Conservation (phyloP, 805 yeast species). For the Millerago galiae region DNA sequence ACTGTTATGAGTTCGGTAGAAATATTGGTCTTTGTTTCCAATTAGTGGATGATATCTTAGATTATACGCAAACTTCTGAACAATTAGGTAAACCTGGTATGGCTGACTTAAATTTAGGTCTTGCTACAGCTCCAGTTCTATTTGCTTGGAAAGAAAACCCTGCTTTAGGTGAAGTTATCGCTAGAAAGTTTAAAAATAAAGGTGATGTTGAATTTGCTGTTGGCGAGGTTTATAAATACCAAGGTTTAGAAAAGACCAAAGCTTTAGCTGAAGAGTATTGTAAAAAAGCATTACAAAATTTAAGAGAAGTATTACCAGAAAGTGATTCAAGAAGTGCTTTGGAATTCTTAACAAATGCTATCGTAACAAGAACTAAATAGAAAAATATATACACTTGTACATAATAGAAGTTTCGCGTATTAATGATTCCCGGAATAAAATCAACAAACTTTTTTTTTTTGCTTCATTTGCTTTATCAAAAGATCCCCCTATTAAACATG, state of each 20-base stretch:
- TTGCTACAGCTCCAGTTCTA: slow-evolving; percentile 94
- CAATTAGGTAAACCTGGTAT: slow-evolving; percentile 93
- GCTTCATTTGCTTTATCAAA: too few relatives aligned
- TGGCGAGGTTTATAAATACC: slow-evolving; percentile 57
- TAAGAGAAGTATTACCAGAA: slow-evolving; percentile 67
- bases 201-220: slow-evolving; percentile 88
- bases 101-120: slow-evolving; percentile 87
- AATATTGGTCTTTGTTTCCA: slow-evolving; percentile 94
- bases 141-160: slow-evolving; percentile 92
- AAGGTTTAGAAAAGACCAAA: slow-evolving; percentile 74
- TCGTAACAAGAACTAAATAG: slow-evolving; percentile 73
- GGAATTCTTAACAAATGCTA: slow-evolving; percentile 74
- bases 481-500: too few relatives aligned
- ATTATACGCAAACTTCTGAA: slow-evolving; percentile 81
- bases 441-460: too few relatives aligned
- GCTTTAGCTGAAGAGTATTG: slow-evolving; percentile 75
- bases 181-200: slow-evolving; percentile 69
- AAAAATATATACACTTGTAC: background rate
- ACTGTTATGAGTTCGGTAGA: slow-evolving; percentile 86
- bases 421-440: background rate
- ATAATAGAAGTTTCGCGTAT: background rate
- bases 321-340: slow-evolving; percentile 86
- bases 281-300: slow-evolving; percentile 62
- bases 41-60: slow-evolving; percentile 92
- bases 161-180: slow-evolving; percentile 75